Conservation (phyloP, 2,329 filamentous ascomycete species). For the Colletotrichum nymphaeae region DNA sequence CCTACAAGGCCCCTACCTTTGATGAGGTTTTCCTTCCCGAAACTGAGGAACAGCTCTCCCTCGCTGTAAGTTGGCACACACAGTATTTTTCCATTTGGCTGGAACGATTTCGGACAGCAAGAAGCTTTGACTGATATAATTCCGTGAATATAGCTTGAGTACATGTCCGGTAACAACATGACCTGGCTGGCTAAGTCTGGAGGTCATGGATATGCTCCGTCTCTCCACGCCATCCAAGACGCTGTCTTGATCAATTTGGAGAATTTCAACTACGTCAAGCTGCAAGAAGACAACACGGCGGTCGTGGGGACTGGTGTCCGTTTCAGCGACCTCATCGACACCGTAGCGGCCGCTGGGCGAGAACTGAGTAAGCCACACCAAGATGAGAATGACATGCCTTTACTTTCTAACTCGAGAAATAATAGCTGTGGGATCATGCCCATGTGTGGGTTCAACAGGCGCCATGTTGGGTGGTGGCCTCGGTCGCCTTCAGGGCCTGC, state of each 20-base stretch:
- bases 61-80: neutral
- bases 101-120: too few species aligned
- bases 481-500: neutral
- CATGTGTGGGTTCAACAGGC: neutral
- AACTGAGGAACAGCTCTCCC: neutral
- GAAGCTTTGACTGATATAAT: too few species aligned
- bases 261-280: neutral
- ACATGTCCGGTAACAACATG: neutral
- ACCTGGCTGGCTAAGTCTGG: neutral
- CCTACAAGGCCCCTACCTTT: neutral
- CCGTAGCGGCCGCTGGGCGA: neutral
- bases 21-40: constrained; percentile 5
- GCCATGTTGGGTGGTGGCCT: neutral
- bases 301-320: neutral
- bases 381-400: too few species aligned
- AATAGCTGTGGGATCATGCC: too few species aligned
- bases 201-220: neutral
- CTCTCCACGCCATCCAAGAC: neutral
- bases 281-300: neutral
- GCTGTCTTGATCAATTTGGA: neutral
- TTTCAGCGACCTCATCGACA: neutral
- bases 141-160: neutral
- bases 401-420: too few species aligned
- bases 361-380: too few species aligned
- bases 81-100: neutral